Conservation (phyloP, 208 protist genomes). For the Jaenimonas drosophilae region DNA sequence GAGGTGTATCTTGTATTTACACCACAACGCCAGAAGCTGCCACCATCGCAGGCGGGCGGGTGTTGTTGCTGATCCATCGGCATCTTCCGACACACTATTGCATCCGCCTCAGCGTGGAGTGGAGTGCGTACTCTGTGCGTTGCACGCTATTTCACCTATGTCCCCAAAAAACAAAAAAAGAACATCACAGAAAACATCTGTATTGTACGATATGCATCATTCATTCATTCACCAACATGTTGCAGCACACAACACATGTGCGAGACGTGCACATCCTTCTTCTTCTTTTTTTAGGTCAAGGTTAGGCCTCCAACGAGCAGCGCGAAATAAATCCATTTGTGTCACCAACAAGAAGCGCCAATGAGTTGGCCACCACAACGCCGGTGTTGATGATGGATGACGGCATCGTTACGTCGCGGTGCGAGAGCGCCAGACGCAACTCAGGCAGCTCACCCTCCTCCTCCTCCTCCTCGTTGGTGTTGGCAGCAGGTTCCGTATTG, state of each 20-base stretch:
- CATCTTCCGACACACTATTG: too few species aligned
- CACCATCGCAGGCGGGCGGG: neutral
- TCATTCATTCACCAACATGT: too few species aligned
- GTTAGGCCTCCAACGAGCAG: neutral
- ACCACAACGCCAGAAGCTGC: neutral
- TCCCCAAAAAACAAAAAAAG: slow-evolving; percentile 6
- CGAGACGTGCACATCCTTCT: too few species aligned
- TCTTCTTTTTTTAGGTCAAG: too few species aligned
- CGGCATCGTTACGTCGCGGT: slow-evolving; percentile 29
- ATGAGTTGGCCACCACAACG: slow-evolving; percentile 6
- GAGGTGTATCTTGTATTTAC: neutral
- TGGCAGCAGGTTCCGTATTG: slow-evolving; percentile 3
- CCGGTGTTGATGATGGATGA: slow-evolving; percentile 29
- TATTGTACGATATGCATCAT: too few species aligned
- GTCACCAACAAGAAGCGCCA: slow-evolving; percentile 15
- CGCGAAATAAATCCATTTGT: slow-evolving; percentile 13
- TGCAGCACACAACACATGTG: too few species aligned
- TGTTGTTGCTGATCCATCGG: slow-evolving; percentile 1
- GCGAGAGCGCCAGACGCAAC: slow-evolving; percentile 24
- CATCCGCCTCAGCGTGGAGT: too few species aligned
- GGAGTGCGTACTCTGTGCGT: too few species aligned
- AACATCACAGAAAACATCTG: slow-evolving; percentile 5
- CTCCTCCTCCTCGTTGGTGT: slow-evolving; percentile 17
- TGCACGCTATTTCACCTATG: too few species aligned
- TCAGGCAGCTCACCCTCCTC: slow-evolving; percentile 29